These are phyloP conservation scores for Plenodomus lindquistii DNA, from an alignment of 2,329 filamentous ascomycete species.

Conservation along the genomic window DNA sequence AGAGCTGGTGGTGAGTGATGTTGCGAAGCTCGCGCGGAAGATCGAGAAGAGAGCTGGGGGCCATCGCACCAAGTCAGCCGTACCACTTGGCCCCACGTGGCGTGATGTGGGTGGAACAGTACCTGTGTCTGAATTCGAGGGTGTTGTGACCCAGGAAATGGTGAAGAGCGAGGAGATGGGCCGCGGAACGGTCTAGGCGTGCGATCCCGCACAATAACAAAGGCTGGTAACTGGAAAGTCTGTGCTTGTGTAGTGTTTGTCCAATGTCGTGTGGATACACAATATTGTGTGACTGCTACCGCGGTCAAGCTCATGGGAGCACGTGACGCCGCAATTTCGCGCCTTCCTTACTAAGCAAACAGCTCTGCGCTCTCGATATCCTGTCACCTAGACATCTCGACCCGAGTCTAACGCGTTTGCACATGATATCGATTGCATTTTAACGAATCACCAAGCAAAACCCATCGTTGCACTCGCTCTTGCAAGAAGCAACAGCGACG, in stretches of 20 bases:
- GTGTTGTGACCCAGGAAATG: neutral
- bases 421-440: neutral
- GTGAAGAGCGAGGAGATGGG: neutral
- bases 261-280: neutral
- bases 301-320: neutral
- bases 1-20: constrained; percentile 8
- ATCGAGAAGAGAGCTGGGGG: constrained; percentile 6
- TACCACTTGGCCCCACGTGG: neutral
- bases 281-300: neutral
- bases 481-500: neutral
- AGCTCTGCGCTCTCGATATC: neutral
- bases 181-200: no score
- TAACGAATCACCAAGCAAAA: no score
- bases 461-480: neutral
- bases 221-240: no score
- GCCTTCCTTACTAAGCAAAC: neutral
- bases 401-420: neutral
- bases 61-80: neutral
- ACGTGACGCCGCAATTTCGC: neutral
- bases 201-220: no score
- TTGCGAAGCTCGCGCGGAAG: constrained; percentile 14
- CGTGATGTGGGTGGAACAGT: neutral
- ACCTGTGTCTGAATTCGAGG: neutral
- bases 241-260: no score
- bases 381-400: neutral